Conservation (phyloP, 495 filamentous ascomycete species). For the Neurospora sp. region DNA sequence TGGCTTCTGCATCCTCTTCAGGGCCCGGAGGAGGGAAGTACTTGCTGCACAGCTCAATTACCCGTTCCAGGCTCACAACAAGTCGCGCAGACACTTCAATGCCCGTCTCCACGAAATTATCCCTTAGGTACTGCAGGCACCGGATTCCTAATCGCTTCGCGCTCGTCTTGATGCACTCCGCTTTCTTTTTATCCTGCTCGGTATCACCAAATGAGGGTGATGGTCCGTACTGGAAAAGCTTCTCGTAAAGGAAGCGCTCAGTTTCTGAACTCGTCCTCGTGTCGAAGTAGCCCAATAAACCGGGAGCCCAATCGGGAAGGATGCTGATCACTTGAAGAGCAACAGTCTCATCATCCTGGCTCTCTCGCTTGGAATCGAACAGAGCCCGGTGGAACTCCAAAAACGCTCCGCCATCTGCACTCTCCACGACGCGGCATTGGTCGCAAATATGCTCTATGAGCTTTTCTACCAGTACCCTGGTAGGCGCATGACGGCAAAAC, state of each 20-base stretch:
- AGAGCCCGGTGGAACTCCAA: slow-evolving; percentile 30
- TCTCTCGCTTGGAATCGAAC: slow-evolving; percentile 17
- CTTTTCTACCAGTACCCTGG: slow-evolving; percentile 12
- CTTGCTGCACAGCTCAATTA: slow-evolving; percentile 31
- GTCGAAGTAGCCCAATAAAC: slow-evolving; percentile 55
- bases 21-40: slow-evolving; percentile 32
- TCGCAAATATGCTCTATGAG: slow-evolving; percentile 26
- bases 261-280: slow-evolving; percentile 41
- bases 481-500: slow-evolving; percentile 25
- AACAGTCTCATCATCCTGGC: slow-evolving; percentile 5
- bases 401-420: slow-evolving; percentile 30
- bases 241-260: slow-evolving; percentile 43
- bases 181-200: slow-evolving; percentile 12
- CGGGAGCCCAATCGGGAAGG: slow-evolving; percentile 56
- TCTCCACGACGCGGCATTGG: slow-evolving; percentile 31
- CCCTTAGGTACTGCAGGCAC: slow-evolving; percentile 38
- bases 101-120: slow-evolving; percentile 30
- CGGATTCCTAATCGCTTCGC: slow-evolving; percentile 30
- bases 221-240: slow-evolving; percentile 40
- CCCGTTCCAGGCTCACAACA: slow-evolving; percentile 27
- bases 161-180: slow-evolving; percentile 18
- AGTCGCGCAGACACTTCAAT: slow-evolving; percentile 31
- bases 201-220: slow-evolving; percentile 18
- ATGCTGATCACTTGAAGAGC: slow-evolving; percentile 11
- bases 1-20: slow-evolving; percentile 21